Percentiles rank a stretch among this genome's conserved stretches.
phyloP scores from a whole-genome alignment of 805 yeast genomes.

The Limtongia smithiae region DNA sequence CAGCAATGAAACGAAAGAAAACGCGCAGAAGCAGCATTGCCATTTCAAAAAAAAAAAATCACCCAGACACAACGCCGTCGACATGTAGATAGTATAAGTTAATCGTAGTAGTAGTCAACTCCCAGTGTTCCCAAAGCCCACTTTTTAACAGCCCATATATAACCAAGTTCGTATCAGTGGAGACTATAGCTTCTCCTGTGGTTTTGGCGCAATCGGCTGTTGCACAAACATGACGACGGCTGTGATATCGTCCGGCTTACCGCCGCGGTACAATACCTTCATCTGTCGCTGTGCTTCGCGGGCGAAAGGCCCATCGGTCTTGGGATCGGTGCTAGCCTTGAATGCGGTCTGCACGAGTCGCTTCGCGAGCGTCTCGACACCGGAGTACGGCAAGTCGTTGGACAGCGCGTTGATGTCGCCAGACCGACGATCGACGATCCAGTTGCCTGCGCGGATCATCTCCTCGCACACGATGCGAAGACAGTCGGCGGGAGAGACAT shows the following conservation, averaged over 20 bases:
- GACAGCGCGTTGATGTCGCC: constrained; percentile 16
- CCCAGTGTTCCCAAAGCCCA: too few relatives aligned
- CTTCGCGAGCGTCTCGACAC: constrained; percentile 48
- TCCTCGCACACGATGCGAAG: constrained; percentile 62
- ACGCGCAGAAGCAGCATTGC: too few relatives aligned
- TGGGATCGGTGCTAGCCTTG: constrained; percentile 64
- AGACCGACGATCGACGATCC: constrained; percentile 31
- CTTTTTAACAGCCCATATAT: too few relatives aligned
- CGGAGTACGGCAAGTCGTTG: constrained; percentile 25
- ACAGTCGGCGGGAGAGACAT: constrained; percentile 68
- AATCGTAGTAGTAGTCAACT: too few relatives aligned
- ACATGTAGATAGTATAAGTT: too few relatives aligned
- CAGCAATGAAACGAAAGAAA: too few relatives aligned
- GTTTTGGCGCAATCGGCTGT: constrained; percentile 6
- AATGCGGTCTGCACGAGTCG: constrained; percentile 65
- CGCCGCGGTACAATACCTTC: constrained; percentile 74
- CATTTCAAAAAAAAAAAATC: too few relatives aligned
- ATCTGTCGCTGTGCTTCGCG: constrained; percentile 65
- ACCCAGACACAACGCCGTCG: too few relatives aligned
- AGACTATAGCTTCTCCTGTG: too few relatives aligned
- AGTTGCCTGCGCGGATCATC: constrained; percentile 37
- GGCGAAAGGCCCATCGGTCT: constrained; percentile 80
- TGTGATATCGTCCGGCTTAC: constrained; percentile 94
- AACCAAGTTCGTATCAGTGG: too few relatives aligned
- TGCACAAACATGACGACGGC: constrained; percentile 65